phyloP scores from a whole-genome alignment of 805 yeast species.

The Cyberlindnera sargentensis region DNA sequence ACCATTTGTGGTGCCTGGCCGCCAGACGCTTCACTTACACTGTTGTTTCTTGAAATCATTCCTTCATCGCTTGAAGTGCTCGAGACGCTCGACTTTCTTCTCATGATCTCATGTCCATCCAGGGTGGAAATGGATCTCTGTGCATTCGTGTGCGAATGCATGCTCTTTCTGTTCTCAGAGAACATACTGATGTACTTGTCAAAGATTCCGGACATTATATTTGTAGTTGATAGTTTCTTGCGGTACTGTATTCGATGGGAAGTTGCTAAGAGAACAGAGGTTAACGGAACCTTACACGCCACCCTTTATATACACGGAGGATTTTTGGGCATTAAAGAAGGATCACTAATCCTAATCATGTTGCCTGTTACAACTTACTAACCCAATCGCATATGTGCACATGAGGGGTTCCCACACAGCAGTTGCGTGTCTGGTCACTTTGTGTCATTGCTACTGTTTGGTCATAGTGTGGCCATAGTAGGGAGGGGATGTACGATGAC shows the following conservation, averaged over 20 bases:
- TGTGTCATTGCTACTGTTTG: too few species aligned
- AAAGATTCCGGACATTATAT: slow-evolving; percentile 25
- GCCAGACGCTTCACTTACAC: slow-evolving; percentile 1
- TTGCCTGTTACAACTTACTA: too few species aligned
- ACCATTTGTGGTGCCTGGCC: slow-evolving; percentile 3
- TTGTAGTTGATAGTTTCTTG: not conserved
- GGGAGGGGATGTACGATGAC: too few species aligned
- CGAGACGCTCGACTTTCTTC: slow-evolving; percentile 17
- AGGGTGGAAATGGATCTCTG: slow-evolving; percentile 10
- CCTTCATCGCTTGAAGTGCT: slow-evolving; percentile 4
- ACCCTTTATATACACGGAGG: too few species aligned
- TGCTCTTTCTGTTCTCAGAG: slow-evolving; percentile 15
- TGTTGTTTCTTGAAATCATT: slow-evolving; percentile 4
- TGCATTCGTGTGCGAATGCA: slow-evolving; percentile 17
- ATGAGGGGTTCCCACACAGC: too few species aligned
- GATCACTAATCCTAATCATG: too few species aligned
- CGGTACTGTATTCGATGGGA: not conserved
- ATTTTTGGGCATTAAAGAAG: too few species aligned
- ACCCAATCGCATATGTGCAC: too few species aligned
- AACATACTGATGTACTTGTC: slow-evolving; percentile 23
- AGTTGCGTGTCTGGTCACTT: too few species aligned
- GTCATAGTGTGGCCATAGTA: too few species aligned
- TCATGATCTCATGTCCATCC: slow-evolving; percentile 15
- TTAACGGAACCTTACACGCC: too few species aligned
- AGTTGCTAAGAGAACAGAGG: too few species aligned